Conservation (phyloP, 495 filamentous ascomycete species). For the Aspergillus conjunctus region DNA sequence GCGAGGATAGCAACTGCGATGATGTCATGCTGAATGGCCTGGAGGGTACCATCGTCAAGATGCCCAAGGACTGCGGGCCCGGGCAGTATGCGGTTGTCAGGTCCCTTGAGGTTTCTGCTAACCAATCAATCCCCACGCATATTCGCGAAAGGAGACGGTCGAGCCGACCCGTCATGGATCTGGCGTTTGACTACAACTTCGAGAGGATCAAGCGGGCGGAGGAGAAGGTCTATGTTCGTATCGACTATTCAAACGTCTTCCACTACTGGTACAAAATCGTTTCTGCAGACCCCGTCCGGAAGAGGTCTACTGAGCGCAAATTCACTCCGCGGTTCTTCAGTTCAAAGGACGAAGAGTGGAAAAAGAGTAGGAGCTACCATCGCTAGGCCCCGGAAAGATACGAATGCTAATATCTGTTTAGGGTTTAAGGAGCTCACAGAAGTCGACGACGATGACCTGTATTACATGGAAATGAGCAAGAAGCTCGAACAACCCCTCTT, state of each 20-base stretch:
- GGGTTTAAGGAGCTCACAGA: background rate
- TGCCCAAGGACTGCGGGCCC: slow-evolving; percentile 9
- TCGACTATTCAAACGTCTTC: slow-evolving; percentile 4
- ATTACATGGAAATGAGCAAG: background rate
- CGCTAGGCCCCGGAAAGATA: background rate
- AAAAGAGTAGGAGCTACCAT: background rate
- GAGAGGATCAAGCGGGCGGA: background rate
- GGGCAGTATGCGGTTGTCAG: slow-evolving; percentile 6
- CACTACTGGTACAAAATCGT: background rate
- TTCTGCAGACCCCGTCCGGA: background rate
- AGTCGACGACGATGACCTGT: background rate
- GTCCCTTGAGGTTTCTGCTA: background rate
- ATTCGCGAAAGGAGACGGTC: background rate
- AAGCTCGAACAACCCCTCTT: background rate
- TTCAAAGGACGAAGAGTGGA: background rate
- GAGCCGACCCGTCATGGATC: background rate
- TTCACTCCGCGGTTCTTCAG: background rate
- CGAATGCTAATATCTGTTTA: background rate
- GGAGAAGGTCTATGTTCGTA: background rate
- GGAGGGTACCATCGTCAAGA: slow-evolving; percentile 6
- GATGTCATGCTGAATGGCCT: background rate
- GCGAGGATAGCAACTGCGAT: background rate
- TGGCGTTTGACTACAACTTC: slow-evolving; percentile 2
- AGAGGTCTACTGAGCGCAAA: background rate
- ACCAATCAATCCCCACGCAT: slow-evolving; percentile 1